Evolutionary conservation across 2,329 filamentous ascomycete species (phyloP).

Genomic region (Penicillium sclerotiorum): DNA sequence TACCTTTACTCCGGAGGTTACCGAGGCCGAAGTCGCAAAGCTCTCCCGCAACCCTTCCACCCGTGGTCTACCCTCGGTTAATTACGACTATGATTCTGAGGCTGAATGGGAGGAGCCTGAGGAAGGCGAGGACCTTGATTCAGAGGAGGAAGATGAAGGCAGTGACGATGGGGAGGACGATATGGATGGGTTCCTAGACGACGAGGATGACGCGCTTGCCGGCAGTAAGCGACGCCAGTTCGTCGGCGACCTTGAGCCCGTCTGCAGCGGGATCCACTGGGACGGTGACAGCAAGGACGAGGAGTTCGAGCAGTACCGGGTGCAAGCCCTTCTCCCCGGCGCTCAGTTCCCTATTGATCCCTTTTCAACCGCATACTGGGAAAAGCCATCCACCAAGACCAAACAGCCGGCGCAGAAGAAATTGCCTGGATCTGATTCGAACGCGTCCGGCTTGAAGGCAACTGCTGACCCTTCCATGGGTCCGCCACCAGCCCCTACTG

Average conservation of each 20-base stretch:
- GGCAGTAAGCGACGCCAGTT: conserved; percentile 60
- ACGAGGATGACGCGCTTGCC: conserved; percentile 70
- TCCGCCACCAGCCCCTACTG: conserved; percentile 16
- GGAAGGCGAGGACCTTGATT: conserved; percentile 70
- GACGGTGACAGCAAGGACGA: conserved; percentile 59
- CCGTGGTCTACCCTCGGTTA: conserved; percentile 54
- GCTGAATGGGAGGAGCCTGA: conserved; percentile 68
- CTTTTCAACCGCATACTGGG: conserved; percentile 82
- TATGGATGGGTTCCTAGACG: conserved; percentile 87
- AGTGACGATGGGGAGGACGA: conserved; percentile 74
- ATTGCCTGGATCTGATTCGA: no score
- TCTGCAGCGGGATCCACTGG: conserved; percentile 82
- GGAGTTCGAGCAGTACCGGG: conserved; percentile 63
- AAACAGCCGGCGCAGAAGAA: conserved; percentile 22
- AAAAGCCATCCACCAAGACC: conserved; percentile 33
- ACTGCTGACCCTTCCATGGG: no score
- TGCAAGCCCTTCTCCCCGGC: conserved; percentile 70
- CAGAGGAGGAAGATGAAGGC: conserved; percentile 65
- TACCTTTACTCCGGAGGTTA: conserved; percentile 58
- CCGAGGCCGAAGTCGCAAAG: conserved; percentile 43
- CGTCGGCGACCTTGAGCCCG: conserved; percentile 71
- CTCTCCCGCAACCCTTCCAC: conserved; percentile 59
- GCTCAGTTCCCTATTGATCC: conserved; percentile 72
- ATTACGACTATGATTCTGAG: conserved; percentile 70
- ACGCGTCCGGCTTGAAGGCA: no score